Base-by-base conservation (phyloP, 495 filamentous ascomycete species). In the Penicillium coprophilum region DNA sequence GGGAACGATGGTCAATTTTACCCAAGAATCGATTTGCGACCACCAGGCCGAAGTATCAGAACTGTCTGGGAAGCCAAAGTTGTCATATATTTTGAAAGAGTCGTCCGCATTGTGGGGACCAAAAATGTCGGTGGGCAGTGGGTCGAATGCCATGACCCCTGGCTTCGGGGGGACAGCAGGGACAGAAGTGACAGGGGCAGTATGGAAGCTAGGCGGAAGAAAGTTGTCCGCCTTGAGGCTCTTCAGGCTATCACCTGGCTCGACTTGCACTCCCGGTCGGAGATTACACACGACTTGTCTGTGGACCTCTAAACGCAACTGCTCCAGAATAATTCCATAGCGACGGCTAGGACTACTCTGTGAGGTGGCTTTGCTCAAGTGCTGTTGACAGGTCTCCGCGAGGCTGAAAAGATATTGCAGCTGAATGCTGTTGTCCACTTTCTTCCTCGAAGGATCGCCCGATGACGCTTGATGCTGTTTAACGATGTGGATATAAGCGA, bases 381-480 rank as follows among this genome's bases (percentile, higher is more conserved):
- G 43, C 19, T 45, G 43, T 27, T 45, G 43, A 13, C 43, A 45
- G 43, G 43, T 45, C 43, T 45, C 43, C 6, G 43, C 43, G 9
- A 45, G 43, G 43, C 43, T 45, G 43, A 45, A 45, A 20, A 45
- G 21, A 45, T 45, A 45, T 45, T 45, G 43, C 21, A 45, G 6
- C 43, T 27, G 43, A n/a, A 20, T 45, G 43, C 43, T 45, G 21
- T 45, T 45, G 12, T 45, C 43, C 43, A 45, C 23, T 21, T 45
- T 45, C 20, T 45, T 45, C 19, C n/a, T n/a, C n/a, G 43, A 45
- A 12, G 43, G 10, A 45, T 45, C 43, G 12, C 8, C 43, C 23
- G 43, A 45, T n/a, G n/a, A n/a, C 43, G 20, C 43, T 45, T 45
- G 43, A n/a, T 45, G 43, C 43, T 45, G 43, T 45, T 45, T 45